These are phyloP conservation scores for Diplodia mutila DNA, from an alignment of 2,329 filamentous ascomycete genomes.

Conservation along the genomic window DNA sequence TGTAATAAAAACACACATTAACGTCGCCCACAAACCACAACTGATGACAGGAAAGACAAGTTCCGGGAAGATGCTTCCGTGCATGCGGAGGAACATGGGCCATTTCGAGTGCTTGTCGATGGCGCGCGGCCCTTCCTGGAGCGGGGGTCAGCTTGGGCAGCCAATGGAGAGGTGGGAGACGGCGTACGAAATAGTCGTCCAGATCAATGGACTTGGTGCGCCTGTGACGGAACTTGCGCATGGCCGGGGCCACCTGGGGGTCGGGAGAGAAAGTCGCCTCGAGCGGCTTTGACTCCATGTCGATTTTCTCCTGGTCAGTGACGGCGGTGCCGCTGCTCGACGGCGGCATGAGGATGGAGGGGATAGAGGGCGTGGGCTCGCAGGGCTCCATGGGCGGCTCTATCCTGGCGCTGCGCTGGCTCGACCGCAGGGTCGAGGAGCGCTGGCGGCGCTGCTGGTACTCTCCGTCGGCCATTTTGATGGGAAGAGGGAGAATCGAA, in stretches of 20 bases:
- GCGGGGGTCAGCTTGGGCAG: constrained; percentile 5
- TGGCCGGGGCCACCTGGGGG: background rate
- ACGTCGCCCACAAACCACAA: constrained; percentile 67
- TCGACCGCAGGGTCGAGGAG: background rate
- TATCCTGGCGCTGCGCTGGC: constrained; percentile 6
- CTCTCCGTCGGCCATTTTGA: constrained; percentile 17
- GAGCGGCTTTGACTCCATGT: constrained; percentile 20
- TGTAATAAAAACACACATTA: constrained; percentile 51
- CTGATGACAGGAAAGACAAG: constrained; percentile 71
- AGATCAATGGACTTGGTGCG: constrained; percentile 44
- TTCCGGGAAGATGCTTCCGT: constrained; percentile 74
- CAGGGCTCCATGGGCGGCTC: background rate
- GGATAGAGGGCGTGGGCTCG: background rate
- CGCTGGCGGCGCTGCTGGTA: background rate
- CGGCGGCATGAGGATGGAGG: background rate
- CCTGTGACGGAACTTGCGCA: constrained; percentile 29
- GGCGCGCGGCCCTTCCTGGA: constrained; percentile 62
- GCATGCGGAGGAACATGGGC: constrained; percentile 74
- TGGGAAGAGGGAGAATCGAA: background rate
- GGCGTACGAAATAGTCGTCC: constrained; percentile 64
- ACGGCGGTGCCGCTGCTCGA: constrained; percentile 23
- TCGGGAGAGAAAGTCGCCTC: constrained; percentile 13
- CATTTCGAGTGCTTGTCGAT: constrained; percentile 75
- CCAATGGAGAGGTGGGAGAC: constrained; percentile 29
- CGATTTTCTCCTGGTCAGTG: constrained; percentile 5